phyloP scores from a whole-genome alignment of 1,139 yeast genomes.

The Yamadazyma mexicana region DNA sequence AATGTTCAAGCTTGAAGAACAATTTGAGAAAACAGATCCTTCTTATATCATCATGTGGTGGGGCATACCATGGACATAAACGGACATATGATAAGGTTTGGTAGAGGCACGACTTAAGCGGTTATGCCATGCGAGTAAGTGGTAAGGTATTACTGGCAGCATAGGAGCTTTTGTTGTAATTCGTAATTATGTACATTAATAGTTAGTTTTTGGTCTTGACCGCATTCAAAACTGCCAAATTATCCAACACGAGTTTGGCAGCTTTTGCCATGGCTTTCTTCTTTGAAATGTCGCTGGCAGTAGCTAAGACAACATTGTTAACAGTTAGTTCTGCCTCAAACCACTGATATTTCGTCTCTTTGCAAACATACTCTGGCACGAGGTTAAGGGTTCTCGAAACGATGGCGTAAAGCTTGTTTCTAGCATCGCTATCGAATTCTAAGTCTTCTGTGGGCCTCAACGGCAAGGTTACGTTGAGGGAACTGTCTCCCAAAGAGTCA shows the following conservation, averaged over 20 bases:
- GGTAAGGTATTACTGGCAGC: too few relatives aligned
- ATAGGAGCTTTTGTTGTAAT: too few relatives aligned
- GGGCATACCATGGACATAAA: too few relatives aligned
- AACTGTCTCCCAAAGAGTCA: too few relatives aligned
- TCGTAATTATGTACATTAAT: too few relatives aligned
- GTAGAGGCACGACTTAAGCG: too few relatives aligned
- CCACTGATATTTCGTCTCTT: constrained; percentile 26
- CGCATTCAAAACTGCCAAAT: constrained; percentile 5
- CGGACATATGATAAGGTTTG: too few relatives aligned
- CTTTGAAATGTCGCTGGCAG: constrained; percentile 44
- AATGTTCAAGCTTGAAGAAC: too few relatives aligned
- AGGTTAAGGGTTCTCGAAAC: constrained; percentile 40
- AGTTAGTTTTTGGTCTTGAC: not conserved
- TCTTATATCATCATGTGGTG: too few relatives aligned
- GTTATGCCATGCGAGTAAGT: too few relatives aligned
- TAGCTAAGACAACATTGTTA: constrained; percentile 36
- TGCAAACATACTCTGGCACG: constrained; percentile 41
- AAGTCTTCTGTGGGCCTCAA: constrained; percentile 22
- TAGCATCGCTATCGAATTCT: constrained; percentile 36
- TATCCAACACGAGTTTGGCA: constrained; percentile 44
- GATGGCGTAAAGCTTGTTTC: constrained; percentile 44
- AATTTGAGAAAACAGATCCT: too few relatives aligned
- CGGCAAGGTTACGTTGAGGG: constrained; percentile 25
- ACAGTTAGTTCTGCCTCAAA: constrained; percentile 40
- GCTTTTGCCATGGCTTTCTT: constrained; percentile 47